Evolutionary conservation across 345 rosid genomes (phyloP), one percentile per base, ranked within the genome.

Genomic region (Erysimum cheiranthoides): DNA sequence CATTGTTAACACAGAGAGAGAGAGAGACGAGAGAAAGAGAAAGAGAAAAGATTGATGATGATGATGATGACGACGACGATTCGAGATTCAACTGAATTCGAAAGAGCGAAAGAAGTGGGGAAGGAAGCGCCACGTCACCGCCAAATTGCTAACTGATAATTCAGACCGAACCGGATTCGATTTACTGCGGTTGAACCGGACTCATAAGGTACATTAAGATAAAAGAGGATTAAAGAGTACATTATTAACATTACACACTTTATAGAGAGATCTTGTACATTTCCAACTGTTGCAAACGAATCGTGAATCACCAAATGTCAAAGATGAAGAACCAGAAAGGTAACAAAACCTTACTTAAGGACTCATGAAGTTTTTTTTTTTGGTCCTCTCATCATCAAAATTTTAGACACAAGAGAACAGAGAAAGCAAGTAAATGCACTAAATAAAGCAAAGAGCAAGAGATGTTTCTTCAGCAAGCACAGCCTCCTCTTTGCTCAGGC

Each of bases 401-500:
- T 47, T 34, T 25, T 10, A 53, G 36, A 38, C 14, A 56, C 40
- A 61, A 28, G 40, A 69, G 5, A 39, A 28, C 53, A 69, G 9
- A 39, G 8, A 70, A 65, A 69, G 63, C 52, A 36, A 68, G 7
- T n/a, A 43, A 59, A 30, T 36, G 28, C 58, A 70, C 56, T 21
- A 62, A 43, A 53, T 30, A 6, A 62, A 25, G 35, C 1, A 21
- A 21, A 25, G 32, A 58, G 63, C 10, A 40, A 21, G 30, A 68
- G 17, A 2, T 51, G 40, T 68, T 31, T 67, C 28, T 50, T 93
- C 85, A 93, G 79, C 97, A 93, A 28, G 98, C 87, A 69, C 98
- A 93, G 11, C 98, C 96, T 27, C 98, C 88, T 78, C 94, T 82
- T 78, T 90, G 97, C 79, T 90, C 97, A n/a, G 79, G 83, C 81